Evolutionary conservation across 108 stramenopile genomes (phyloP), one percentile per base, ranked within the genome.

Genomic region (Craspedostauros australis): DNA sequence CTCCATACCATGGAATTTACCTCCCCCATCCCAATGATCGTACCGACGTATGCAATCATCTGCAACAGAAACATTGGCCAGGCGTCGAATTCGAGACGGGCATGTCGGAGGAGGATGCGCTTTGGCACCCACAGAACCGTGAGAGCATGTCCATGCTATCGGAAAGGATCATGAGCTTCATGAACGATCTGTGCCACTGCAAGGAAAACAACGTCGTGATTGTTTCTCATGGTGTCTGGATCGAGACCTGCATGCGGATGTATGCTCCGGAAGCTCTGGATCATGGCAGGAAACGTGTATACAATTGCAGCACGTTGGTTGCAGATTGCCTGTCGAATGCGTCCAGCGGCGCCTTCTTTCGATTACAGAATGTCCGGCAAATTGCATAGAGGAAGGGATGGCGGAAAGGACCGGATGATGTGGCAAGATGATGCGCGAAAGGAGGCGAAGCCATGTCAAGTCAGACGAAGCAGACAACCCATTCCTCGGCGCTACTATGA

Each of bases 181-280:
- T 85, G 20, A 11, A 54, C 4, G 71, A 57, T 59, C 27, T 85
- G 19, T 28, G 50, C 5, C 36, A 60, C 1, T 69, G 79, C 59
- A 46, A 68, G 8, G 78, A 85, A 64, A 54, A 45, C 14, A 66
- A 62, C 16, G 60, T 85, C n/a, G 81, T 68, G 0, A 70, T 89
- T 12, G 81, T 85, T n/a, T 60, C 72, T 7, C 87, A 89, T 62
- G 87, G 87, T 11, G 87, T 85, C 19, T 89, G 81, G 81, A 80
- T 89, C 18, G 87, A 89, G 61, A 54, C 57, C 32, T 80, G 75
- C 40, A 54, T 89, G 16, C 25, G 57, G 27, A 38, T 42, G 4
- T 72, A 60, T 55, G 75, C 67, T 53, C 75, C 79, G 0, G 45
- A 66, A 21, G 67, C 53, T 0, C 52, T 80, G 51, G 60, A 76